Conservation (phyloP, 1,139 yeast species). For the Yamadazyma taylorii region DNA sequence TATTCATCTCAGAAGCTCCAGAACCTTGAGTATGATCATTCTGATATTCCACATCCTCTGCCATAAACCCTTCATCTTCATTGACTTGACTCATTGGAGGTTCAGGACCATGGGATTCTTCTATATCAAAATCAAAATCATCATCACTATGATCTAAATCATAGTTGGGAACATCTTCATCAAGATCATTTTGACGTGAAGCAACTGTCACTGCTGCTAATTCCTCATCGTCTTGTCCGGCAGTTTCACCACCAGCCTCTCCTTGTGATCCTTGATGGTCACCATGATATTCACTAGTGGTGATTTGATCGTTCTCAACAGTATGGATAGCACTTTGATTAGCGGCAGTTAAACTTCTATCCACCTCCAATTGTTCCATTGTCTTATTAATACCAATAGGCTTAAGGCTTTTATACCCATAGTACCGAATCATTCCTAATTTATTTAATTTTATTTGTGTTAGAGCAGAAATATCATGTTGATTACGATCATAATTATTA, state of each 20-base stretch:
- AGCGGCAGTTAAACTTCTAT: constrained; percentile 10
- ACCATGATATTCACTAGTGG: neutral
- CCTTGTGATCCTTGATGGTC: no score
- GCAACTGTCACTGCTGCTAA: neutral
- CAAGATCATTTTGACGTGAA: constrained; percentile 9
- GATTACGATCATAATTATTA: constrained; percentile 18
- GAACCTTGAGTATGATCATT: constrained; percentile 37
- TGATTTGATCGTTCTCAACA: constrained; percentile 10
- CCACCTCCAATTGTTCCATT: constrained; percentile 46
- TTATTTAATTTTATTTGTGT: constrained; percentile 40
- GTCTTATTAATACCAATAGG: constrained; percentile 61
- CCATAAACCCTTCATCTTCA: constrained; percentile 50
- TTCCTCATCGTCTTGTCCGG: neutral
- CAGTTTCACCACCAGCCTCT: no score
- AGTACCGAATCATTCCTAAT: constrained; percentile 41
- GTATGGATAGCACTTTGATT: constrained; percentile 6
- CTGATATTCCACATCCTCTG: constrained; percentile 58
- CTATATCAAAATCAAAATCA: constrained; percentile 6
- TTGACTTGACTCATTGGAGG: constrained; percentile 8
- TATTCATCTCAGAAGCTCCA: no score
- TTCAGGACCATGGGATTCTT: constrained; percentile 7
- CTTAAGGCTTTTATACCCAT: constrained; percentile 50
- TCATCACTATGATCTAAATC: constrained; percentile 12
- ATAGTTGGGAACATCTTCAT: constrained; percentile 15
- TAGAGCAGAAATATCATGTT: constrained; percentile 26